Base-by-base conservation (phyloP, 768 basidiomycete species). In the Postia placenta region DNA sequence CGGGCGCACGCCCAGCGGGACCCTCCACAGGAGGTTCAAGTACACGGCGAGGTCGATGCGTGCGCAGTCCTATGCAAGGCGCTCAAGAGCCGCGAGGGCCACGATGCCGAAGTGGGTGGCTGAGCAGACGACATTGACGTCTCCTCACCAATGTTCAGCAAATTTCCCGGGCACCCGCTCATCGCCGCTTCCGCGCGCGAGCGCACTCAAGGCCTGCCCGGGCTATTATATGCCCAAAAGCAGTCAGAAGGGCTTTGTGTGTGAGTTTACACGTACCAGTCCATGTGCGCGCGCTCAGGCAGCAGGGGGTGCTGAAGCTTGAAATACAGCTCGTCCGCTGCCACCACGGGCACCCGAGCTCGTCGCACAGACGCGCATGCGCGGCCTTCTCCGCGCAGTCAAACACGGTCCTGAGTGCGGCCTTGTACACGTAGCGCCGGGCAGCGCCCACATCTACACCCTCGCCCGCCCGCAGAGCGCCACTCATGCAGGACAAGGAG, bases 231-330 rank as follows among this genome's bases (percentile, higher is more conserved):
- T n/a, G n/a, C n/a, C n/a, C n/a, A n/a, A n/a, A n/a, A n/a, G n/a
- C n/a, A n/a, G n/a, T n/a, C n/a, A n/a, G n/a, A n/a, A n/a, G n/a
- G n/a, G n/a, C n/a, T n/a, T n/a, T n/a, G n/a, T n/a, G n/a, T n/a
- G n/a, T n/a, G n/a, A n/a, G n/a, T n/a, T n/a, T 80, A 85, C 60
- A 85, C 61, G 39, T 74, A 76, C 83, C 83, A 86, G 36, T 81
- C 74, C 71, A 85, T 82, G 12, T 49, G 58, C 26, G 70, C 67
- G 58, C 72, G 71, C 58, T 86, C 83, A 0, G 82, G 81, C 1
- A 83, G 83, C 11, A 78, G 74, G 3, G 75, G 75, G 54, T 83
- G 77, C 23, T 76, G 63, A 19, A 83, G 56, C 35, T 75, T 68
- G 25, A 85, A 72, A 35, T 67, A 73, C 14, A 83, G 52, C 55